Conservation (phyloP, 345 rosid species). For the Melastoma malabathricum region DNA sequence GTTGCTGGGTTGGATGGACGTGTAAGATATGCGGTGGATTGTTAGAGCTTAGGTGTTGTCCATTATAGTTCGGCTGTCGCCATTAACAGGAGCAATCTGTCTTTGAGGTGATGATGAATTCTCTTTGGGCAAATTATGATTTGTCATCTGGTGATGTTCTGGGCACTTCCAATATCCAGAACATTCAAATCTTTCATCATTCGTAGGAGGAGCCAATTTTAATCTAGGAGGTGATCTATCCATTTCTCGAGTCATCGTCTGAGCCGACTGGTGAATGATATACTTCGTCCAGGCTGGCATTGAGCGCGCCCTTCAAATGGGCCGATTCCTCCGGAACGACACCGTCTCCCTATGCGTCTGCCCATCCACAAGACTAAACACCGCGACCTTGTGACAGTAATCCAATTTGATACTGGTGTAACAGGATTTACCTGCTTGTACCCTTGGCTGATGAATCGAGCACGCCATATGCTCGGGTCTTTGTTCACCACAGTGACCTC, state of each 20-base stretch:
- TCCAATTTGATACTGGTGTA: not conserved
- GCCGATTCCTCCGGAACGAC: constrained; percentile 87
- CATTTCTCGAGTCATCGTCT: constrained; percentile 45
- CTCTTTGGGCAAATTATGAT: too few relatives aligned
- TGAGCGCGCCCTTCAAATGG: constrained; percentile 69
- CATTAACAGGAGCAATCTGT: too few relatives aligned
- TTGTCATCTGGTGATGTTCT: not conserved
- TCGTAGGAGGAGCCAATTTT: not conserved
- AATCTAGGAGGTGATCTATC: constrained; percentile 62
- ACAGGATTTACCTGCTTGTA: constrained; percentile 60
- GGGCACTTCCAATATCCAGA: not conserved
- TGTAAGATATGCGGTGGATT: too few relatives aligned
- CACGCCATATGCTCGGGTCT: constrained; percentile 33
- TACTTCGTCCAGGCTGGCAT: constrained; percentile 64
- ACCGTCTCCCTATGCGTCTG: constrained; percentile 97
- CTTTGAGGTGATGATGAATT: too few relatives aligned
- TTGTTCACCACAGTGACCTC: constrained; percentile 32
- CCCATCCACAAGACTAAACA: constrained; percentile 60
- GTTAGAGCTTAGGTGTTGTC: too few relatives aligned
- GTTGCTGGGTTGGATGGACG: too few relatives aligned
- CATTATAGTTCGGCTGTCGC: too few relatives aligned
- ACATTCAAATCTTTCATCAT: not conserved
- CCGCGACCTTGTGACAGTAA: not conserved
- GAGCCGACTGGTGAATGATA: constrained; percentile 94
- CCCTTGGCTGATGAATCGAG: constrained; percentile 84